Conservation (phyloP, 2,329 filamentous ascomycete species). For the Exophiala alcalophila region DNA sequence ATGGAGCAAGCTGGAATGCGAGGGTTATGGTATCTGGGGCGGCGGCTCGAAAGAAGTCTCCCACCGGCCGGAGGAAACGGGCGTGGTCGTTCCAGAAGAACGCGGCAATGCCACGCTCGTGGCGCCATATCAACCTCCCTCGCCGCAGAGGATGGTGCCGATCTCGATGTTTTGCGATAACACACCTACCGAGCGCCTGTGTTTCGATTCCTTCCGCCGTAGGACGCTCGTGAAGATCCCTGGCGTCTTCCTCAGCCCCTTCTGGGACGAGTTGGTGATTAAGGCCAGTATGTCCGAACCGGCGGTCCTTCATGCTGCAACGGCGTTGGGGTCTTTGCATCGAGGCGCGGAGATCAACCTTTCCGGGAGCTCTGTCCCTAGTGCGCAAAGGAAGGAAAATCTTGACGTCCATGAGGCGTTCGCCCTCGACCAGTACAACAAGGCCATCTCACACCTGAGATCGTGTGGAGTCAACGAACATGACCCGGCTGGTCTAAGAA, state of each 20-base stretch:
- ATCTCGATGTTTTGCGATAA: slow-evolving; percentile 1
- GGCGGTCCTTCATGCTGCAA: slow-evolving; percentile 2
- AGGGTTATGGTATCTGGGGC: slow-evolving; percentile 7
- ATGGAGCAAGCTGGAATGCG: neutral
- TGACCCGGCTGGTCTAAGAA: neutral
- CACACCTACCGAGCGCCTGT: neutral
- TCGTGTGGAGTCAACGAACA: neutral
- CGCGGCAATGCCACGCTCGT: neutral
- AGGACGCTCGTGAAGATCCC: slow-evolving; percentile 1
- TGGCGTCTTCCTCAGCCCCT: neutral
- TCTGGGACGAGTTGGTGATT: slow-evolving; percentile 5
- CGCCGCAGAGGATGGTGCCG: neutral
- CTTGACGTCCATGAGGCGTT: slow-evolving; percentile 3
- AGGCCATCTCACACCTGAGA: neutral
- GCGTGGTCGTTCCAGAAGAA: no score
- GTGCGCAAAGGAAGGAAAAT: neutral
- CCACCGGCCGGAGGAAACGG: no score
- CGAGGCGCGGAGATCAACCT: slow-evolving; percentile 3
- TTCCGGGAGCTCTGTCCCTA: neutral
- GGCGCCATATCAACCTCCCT: neutral
- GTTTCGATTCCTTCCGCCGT: slow-evolving; percentile 4
- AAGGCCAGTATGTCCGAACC: slow-evolving; percentile 1
- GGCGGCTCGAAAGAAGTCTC: neutral
- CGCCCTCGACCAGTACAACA: slow-evolving; percentile 7
- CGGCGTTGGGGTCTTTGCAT: slow-evolving; percentile 1